phyloP scores from a whole-genome alignment of 169 alveolate genomes.

The Prorocentrum cordatum region DNA sequence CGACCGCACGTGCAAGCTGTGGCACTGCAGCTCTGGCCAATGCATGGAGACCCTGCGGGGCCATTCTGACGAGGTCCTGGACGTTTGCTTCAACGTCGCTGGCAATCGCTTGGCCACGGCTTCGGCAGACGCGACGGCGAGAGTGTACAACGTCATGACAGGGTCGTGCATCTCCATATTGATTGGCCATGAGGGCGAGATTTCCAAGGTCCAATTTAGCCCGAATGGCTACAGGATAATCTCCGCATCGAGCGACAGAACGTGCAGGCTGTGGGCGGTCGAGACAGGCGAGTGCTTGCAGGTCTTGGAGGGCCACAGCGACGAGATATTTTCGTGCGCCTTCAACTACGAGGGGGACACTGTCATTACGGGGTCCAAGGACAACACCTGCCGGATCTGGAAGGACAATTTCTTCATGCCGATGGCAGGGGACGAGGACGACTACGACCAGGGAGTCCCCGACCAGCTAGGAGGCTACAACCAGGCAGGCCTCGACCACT shows the following conservation, averaged over 20 bases:
- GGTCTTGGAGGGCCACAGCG: conserved; percentile 85
- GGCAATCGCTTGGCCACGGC: conserved; percentile 78
- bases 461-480: too few relatives aligned
- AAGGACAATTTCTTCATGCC: conserved; percentile 69
- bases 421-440: conserved; percentile 52
- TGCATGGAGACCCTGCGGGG: conserved; percentile 74
- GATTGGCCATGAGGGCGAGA: conserved; percentile 66
- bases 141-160: conserved; percentile 80
- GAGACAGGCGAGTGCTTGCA: conserved; percentile 79
- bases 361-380: conserved; percentile 80
- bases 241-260: conserved; percentile 73
- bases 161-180: conserved; percentile 74
- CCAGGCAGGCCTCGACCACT: too few relatives aligned
- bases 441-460: too few relatives aligned
- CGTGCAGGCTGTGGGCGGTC: conserved; percentile 79
- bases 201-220: conserved; percentile 62
- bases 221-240: conserved; percentile 52
- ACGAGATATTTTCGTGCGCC: conserved; percentile 85
- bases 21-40: conserved; percentile 35
- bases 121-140: conserved; percentile 81
- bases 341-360: conserved; percentile 86
- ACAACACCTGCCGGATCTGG: conserved; percentile 87
- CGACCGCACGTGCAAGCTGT: conserved; percentile 48
- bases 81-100: conserved; percentile 63
- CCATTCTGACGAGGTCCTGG: conserved; percentile 71